Conservation (phyloP, 768 basidiomycete genomes). For the Mycena belliarum region DNA sequence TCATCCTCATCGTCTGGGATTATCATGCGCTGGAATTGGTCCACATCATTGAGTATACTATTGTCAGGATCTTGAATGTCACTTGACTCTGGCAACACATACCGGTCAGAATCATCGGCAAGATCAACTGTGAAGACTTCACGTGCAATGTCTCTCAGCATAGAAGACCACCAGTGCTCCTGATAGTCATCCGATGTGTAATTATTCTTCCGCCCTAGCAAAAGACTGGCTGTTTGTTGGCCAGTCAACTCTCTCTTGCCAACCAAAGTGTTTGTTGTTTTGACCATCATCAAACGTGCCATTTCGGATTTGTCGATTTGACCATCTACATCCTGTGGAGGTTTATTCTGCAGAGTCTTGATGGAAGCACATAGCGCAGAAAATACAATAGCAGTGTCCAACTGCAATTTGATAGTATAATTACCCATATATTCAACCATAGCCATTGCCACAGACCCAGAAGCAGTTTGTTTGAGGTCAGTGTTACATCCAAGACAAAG, state of each 20-base stretch:
- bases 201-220: conserved; percentile 3
- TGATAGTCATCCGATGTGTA: conserved; percentile 7
- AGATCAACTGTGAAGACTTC: conserved; percentile 22
- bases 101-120: neutral
- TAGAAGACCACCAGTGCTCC: conserved; percentile 10
- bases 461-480: conserved; percentile 15
- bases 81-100: too few species aligned
- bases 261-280: conserved; percentile 5
- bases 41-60: neutral
- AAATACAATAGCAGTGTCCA: conserved; percentile 2
- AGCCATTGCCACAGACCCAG: conserved; percentile 20
- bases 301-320: conserved; percentile 4
- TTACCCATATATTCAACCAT: conserved; percentile 6
- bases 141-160: conserved; percentile 8
- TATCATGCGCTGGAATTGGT: neutral
- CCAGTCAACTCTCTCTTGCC: conserved; percentile 11
- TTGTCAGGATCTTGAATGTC: neutral
- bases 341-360: conserved; percentile 7
- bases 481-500: conserved; percentile 2
- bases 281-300: conserved; percentile 7
- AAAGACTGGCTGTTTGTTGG: conserved; percentile 11
- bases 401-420: too few species aligned
- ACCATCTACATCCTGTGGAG: conserved; percentile 18
- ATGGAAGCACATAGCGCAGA: conserved; percentile 19
- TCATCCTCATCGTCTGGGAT: conserved; percentile 6